Base-by-base conservation (phyloP, 2,329 filamentous ascomycete genomes). In the Penicillium sp. region DNA sequence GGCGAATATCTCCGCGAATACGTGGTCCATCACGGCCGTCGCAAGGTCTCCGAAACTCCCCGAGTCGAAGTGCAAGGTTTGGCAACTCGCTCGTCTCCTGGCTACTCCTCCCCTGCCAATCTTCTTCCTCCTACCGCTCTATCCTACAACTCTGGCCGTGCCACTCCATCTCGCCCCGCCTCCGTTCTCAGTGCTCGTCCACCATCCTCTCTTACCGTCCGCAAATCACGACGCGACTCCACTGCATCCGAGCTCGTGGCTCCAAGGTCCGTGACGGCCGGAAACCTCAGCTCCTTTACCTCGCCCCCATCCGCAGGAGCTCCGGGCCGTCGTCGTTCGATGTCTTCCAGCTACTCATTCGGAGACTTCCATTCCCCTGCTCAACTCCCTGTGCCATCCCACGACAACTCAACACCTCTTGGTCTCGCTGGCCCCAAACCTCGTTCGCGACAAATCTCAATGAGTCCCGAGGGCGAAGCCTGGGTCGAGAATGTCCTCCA, bases 1-100 rank as follows among this genome's bases (percentile, higher is more conserved):
- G 93, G 89, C 35, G 94, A 97, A 73, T 99, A 97, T 69, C 81
- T 99, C 41, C 89, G 92, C 64, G 91, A 96, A 72, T 99, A 97
- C 67, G 92, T 92, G 7, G 86, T 87, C 56, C 94, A 99, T 69
- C 94, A 99, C 70, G 89, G 90, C 42, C 87, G 90, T n/a, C 86
- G 84, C 43, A 80, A 82, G 27, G 79, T 82, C 20, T 81, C 79
- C 26, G 82, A 84, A 35, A 78, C 78, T 12, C 70, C 70, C 22
- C 77, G 76, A 33, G 77, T 86, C 14, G 83, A 86, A 61, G 77
- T 86, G 15, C 75, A 83, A 51, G 82, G 81, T 11, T 68, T 81
- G 22, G 67, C 70, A 25, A 66, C 70, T 48, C 70, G 68, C 46
- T 57, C 60, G 6, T 68, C 73, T 1, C 68, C 69, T 4, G 63